Evolutionary conservation across 1,139 yeast genomes (phyloP), one percentile per base, ranked within the genome.

Genomic region (Geotrichum siamense): DNA sequence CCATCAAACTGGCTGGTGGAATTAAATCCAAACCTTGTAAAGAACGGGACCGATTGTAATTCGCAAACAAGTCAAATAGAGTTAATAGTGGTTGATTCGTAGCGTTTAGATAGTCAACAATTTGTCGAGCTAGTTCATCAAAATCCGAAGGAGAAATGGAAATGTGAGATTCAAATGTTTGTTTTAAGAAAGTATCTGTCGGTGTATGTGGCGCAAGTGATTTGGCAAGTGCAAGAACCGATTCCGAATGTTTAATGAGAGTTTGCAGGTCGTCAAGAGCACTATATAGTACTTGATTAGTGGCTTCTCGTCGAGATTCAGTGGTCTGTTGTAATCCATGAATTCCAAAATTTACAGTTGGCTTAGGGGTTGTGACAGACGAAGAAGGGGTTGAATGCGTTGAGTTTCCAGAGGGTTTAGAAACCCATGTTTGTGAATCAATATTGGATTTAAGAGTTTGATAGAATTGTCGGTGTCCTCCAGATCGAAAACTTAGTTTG

Each of bases 181-280:
- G 21, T 17, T 44, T 50, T 29, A 57, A 61, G 6, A 59, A 47
- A 30, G 53, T 53, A 22, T 20, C 16, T 4, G 27, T 21, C 5
- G 37, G 37, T 12, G 27, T 20, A 16, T 33, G 37, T n/a, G 49
- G 48, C 9, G 73, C 68, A 60, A 76, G 71, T 36, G 75, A 64
- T 40, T 71, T 68, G 21, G 81, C 78, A 26, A 87, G 62, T 37
- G 70, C 68, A 35, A 81, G 75, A 40, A 89, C 72, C 46, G 87
- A 94, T 54, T 78, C 78, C 1, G 89, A 94, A 51, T 83, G 75
- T 21, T 78, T 72, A 81, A 86, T 80, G 41, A 89, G 67, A 37
- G 82, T 81, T 50, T 82, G 82, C 38, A 89, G 64, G 60, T 86
- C 96, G 44, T 80, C 82, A 33, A 89, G 64, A 0, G 96, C 87